phyloP scores from a whole-genome alignment of 768 basidiomycete species.

The Lanmaoa rubissima region DNA sequence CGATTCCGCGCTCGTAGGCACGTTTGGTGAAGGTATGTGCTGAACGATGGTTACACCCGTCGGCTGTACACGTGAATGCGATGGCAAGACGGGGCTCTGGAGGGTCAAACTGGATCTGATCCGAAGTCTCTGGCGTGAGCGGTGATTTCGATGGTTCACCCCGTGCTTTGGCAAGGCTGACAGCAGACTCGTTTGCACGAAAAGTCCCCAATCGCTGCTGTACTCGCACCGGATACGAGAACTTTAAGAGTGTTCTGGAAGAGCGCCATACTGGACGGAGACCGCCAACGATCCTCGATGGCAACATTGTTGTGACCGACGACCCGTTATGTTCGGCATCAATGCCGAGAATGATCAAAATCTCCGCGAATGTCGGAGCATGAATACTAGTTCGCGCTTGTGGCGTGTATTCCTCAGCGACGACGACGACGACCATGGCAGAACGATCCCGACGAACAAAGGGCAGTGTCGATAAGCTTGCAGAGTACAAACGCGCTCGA shows the following conservation, averaged over 20 bases:
- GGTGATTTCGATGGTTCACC: background rate
- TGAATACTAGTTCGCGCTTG: slow-evolving; percentile 27
- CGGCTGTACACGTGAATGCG: slow-evolving; percentile 84
- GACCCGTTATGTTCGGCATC: slow-evolving; percentile 4
- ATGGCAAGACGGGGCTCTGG: slow-evolving; percentile 66
- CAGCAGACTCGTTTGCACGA: slow-evolving; percentile 20
- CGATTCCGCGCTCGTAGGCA: slow-evolving; percentile 85
- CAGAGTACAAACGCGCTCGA: slow-evolving; percentile 57
- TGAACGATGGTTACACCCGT: slow-evolving; percentile 71
- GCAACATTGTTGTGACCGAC: slow-evolving; percentile 33
- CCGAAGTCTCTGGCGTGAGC: background rate
- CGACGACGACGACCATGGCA: slow-evolving; percentile 17
- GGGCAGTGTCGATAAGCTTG: slow-evolving; percentile 43
- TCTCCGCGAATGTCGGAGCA: slow-evolving; percentile 26
- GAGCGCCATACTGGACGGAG: slow-evolving; percentile 45
- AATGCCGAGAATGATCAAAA: background rate
- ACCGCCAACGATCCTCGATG: slow-evolving; percentile 44
- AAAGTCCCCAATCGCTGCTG: slow-evolving; percentile 36
- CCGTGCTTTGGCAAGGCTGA: background rate
- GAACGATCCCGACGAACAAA: slow-evolving; percentile 30
- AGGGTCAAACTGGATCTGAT: slow-evolving; percentile 33
- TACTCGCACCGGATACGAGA: slow-evolving; percentile 33
- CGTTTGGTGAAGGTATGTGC: slow-evolving; percentile 85
- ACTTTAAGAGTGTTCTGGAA: slow-evolving; percentile 36
- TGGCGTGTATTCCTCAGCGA: slow-evolving; percentile 18